These are phyloP conservation scores for Amanita rubescens DNA, from an alignment of 768 basidiomycete species.

Conservation along the genomic window DNA sequence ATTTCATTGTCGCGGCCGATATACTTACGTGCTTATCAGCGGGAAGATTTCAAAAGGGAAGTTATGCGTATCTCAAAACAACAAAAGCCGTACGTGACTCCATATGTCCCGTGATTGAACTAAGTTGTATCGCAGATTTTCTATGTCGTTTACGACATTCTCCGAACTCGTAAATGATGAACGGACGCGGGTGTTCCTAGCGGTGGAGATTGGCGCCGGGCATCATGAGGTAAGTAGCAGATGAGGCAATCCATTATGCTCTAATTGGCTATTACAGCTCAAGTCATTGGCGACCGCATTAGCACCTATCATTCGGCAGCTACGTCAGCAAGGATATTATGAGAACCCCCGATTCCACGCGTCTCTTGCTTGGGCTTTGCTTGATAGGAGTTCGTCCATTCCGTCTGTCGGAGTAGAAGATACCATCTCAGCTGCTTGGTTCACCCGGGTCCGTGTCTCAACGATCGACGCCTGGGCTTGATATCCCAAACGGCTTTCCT, in stretches of 20 bases:
- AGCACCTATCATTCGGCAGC: conserved; percentile 44
- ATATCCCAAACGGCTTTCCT: conserved; percentile 25
- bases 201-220: conserved; percentile 79
- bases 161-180: conserved; percentile 75
- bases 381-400: conserved; percentile 26
- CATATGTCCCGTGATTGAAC: background rate
- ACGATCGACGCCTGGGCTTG: conserved; percentile 11
- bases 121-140: conserved; percentile 42
- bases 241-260: background rate
- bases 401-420: conserved; percentile 11
- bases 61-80: conserved; percentile 45
- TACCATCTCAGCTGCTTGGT: conserved; percentile 10
- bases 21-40: conserved; percentile 73
- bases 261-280: conserved; percentile 40
- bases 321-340: conserved; percentile 80
- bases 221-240: conserved; percentile 52
- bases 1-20: conserved; percentile 81
- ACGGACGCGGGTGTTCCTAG: conserved; percentile 71
- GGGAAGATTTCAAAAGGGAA: conserved; percentile 59
- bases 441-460: conserved; percentile 10
- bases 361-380: conserved; percentile 83
- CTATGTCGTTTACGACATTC: conserved; percentile 64
- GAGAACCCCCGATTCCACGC: conserved; percentile 76
- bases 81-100: conserved; percentile 36
- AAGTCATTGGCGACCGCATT: conserved; percentile 46